A percentile compares a stretch with the other conserved stretches of the same genome.
phyloP scores from a whole-genome alignment of 2,329 filamentous ascomycete genomes.

The Diaporthe velutina region DNA sequence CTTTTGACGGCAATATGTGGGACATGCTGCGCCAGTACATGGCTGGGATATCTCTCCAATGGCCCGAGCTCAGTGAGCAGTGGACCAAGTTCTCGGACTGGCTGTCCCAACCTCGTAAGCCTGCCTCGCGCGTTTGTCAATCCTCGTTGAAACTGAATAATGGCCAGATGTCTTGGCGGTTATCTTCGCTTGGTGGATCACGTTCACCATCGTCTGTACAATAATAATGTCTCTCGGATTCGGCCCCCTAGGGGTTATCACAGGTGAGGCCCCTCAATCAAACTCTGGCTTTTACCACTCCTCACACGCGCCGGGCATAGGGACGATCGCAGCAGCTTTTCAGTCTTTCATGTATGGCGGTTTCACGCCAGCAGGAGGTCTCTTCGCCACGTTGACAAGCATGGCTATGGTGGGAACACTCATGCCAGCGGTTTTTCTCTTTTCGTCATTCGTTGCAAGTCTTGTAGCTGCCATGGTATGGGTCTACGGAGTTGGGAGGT shows the following conservation, averaged over 20 bases:
- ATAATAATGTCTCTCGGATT: constrained; percentile 19
- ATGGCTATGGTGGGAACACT: constrained; percentile 42
- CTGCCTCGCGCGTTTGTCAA: not conserved
- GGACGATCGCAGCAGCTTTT: constrained; percentile 33
- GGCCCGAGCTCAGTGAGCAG: not conserved
- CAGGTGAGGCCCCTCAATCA: constrained; percentile 2
- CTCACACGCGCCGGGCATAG: not conserved
- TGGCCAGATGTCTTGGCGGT: constrained; percentile 14
- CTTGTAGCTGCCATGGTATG: constrained; percentile 37
- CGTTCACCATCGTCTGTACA: constrained; percentile 14
- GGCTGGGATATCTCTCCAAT: not conserved
- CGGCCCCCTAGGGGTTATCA: not conserved
- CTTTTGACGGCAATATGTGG: not conserved
- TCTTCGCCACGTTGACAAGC: constrained; percentile 44
- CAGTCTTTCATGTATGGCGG: constrained; percentile 43
- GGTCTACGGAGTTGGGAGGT: constrained; percentile 17
- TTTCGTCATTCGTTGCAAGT: constrained; percentile 16
- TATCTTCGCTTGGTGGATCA: constrained; percentile 23
- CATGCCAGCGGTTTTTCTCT: constrained; percentile 20
- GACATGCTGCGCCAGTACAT: not conserved
- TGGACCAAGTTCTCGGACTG: constrained; percentile 16
- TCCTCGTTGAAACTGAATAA: not conserved
- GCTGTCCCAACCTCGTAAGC: constrained; percentile 29
- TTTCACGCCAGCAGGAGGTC: constrained; percentile 41
- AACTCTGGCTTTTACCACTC: not conserved